Percentiles rank a stretch among this genome's conserved stretches.
Evolutionary conservation across 1,284 basidiomycete genomes (phyloP).

Genomic region (Leccinum solheimii): DNA sequence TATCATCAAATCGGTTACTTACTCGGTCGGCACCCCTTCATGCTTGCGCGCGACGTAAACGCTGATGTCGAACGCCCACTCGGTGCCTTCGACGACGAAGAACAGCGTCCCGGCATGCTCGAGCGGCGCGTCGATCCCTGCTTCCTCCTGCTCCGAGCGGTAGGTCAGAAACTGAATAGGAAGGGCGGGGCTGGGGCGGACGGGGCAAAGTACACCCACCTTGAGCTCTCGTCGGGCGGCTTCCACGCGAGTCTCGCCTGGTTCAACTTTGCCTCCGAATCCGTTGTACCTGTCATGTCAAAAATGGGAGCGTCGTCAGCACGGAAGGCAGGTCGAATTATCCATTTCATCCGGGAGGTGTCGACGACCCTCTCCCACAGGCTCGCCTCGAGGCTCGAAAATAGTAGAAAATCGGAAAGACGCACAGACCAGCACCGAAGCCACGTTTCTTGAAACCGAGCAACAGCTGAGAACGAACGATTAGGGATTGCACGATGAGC

Average conservation of each 20-base stretch:
- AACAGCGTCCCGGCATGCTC: constrained; percentile 59
- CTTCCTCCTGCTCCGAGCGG: constrained; percentile 64
- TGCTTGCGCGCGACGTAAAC: constrained; percentile 60
- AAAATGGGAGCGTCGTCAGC: background rate
- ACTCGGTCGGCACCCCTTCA: constrained; percentile 61
- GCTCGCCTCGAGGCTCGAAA: background rate
- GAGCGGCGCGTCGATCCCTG: constrained; percentile 64
- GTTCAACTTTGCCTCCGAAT: constrained; percentile 51
- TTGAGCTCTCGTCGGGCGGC: constrained; percentile 47
- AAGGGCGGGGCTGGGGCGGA: background rate
- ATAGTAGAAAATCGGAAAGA: constrained; percentile 1
- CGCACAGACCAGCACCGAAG: constrained; percentile 45
- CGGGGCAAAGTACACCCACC: constrained; percentile 21
- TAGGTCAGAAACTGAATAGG: background rate
- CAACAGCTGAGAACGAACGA: constrained; percentile 37
- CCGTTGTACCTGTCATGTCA: constrained; percentile 45
- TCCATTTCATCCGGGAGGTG: background rate
- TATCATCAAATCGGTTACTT: constrained; percentile 20
- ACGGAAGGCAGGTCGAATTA: background rate
- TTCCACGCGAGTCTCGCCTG: constrained; percentile 40
- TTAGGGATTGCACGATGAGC: background rate
- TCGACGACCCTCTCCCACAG: background rate
- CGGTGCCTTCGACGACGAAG: constrained; percentile 52
- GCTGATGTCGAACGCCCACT: constrained; percentile 66
- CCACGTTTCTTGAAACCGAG: constrained; percentile 51